phyloP scores from a whole-genome alignment of 768 basidiomycete species.

The Hydnomerulius pinastri region DNA sequence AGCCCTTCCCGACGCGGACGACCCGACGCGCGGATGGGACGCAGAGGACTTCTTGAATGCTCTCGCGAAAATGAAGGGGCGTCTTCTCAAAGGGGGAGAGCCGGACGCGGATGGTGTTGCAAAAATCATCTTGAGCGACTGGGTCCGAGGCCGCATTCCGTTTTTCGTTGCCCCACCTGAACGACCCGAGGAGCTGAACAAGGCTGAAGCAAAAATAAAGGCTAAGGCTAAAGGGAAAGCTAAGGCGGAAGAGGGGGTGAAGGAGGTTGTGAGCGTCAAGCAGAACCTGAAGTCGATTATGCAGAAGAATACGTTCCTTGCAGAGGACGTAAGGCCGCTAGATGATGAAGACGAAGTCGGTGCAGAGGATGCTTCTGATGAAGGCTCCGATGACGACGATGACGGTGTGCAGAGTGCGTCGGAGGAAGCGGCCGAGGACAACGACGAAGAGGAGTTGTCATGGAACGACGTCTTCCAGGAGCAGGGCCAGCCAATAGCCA shows the following conservation, averaged over 20 bases:
- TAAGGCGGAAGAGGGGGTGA: slow-evolving; percentile 33
- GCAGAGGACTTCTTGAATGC: slow-evolving; percentile 81
- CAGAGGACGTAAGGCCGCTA: slow-evolving; percentile 76
- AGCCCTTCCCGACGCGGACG: slow-evolving; percentile 58
- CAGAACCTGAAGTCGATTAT: slow-evolving; percentile 87
- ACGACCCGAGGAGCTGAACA: slow-evolving; percentile 68
- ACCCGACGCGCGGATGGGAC: slow-evolving; percentile 57
- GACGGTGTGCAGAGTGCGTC: slow-evolving; percentile 40
- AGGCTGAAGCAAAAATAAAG: slow-evolving; percentile 49
- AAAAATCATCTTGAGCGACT: slow-evolving; percentile 93
- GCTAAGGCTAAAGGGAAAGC: slow-evolving; percentile 59
- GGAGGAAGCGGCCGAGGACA: slow-evolving; percentile 32
- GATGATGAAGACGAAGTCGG: slow-evolving; percentile 48
- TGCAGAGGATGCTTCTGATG: slow-evolving; percentile 32
- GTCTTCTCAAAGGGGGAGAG: slow-evolving; percentile 91
- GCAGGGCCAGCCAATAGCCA: slow-evolving; percentile 28
- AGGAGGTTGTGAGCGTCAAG: slow-evolving; percentile 62
- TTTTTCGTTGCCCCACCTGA: slow-evolving; percentile 95
- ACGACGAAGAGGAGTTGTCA: slow-evolving; percentile 54
- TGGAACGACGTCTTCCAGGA: slow-evolving; percentile 91
- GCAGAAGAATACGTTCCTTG: slow-evolving; percentile 84
- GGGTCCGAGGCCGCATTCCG: slow-evolving; percentile 96
- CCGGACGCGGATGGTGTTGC: slow-evolving; percentile 90
- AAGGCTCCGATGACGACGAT: slow-evolving; percentile 41
- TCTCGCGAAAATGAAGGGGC: slow-evolving; percentile 89